Evolutionary conservation across 176 grass and related monocot genomes (phyloP), one percentile per base, ranked within the genome.

Genomic region (Triticum monococcum): DNA sequence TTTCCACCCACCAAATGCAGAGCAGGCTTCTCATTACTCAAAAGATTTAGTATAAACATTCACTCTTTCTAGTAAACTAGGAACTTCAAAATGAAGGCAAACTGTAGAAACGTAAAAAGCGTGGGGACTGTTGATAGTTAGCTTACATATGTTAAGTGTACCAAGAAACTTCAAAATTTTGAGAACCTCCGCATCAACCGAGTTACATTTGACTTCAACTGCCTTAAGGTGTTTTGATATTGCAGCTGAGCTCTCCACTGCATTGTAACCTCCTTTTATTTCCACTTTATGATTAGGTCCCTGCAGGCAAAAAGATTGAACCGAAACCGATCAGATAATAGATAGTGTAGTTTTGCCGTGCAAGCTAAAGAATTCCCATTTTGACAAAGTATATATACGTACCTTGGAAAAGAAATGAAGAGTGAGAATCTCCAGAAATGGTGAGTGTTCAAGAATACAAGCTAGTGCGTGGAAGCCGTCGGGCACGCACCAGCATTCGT

Each of bases 141-240:
- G 30, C 83, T 77, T 85, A 85, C 68, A 33, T 56, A 85, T 56
- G 45, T 67, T 77, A 64, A 85, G 32, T 66, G 83, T 56, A 25
- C 73, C 33, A n/a, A 68, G 30, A 13, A 66, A 85, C 43, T 68
- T 38, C 31, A 52, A 77, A 77, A 68, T 65, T 54, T 78, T 28
- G 31, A 25, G 43, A 67, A 78, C 22, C 16, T 24, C 62, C 14
- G 17, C 61, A 56, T 67, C 31, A 78, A 85, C 43, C 5, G 17
- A 46, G 32, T 12, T 24, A 68, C 83, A 68, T 64, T 78, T 77
- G 30, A 78, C 63, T 68, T 85, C 14, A 16, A 85, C 63, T 85
- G 33, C 30, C 83, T 85, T 85, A 24, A 85, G 43, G 22, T 78
- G 43, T 57, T 68, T 31, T 78, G 83, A 68, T 67, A 78, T 26